Conservation (phyloP, 2,329 filamentous ascomycete species). For the Sporothrix protearum region DNA sequence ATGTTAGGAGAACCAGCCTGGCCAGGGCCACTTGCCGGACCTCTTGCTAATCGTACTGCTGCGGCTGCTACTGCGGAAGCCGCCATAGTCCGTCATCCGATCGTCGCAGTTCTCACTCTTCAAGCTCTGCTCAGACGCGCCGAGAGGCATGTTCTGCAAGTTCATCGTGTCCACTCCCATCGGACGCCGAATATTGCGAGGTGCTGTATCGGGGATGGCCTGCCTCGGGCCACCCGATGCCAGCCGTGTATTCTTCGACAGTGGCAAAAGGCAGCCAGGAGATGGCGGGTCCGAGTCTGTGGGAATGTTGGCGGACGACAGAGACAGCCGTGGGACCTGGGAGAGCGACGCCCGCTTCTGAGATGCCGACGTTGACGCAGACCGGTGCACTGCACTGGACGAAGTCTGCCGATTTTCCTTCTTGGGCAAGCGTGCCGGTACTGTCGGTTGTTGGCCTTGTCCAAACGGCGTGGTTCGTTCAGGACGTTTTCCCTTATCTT, state of each 20-base stretch:
- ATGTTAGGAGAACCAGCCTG: slow-evolving; percentile 28
- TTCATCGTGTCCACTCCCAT: slow-evolving; percentile 27
- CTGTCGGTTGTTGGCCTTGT: not conserved
- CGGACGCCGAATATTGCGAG: slow-evolving; percentile 21
- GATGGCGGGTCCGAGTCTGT: slow-evolving; percentile 9
- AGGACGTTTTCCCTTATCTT: not conserved
- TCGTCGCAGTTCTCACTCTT: slow-evolving; percentile 18
- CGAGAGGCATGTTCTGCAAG: slow-evolving; percentile 22
- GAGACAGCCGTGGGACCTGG: slow-evolving; percentile 14
- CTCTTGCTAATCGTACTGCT: slow-evolving; percentile 27
- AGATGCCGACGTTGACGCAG: not conserved
- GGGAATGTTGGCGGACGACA: slow-evolving; percentile 12
- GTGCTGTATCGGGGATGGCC: slow-evolving; percentile 19
- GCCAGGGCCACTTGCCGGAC: slow-evolving; percentile 30
- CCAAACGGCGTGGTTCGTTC: not conserved
- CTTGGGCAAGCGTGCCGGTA: slow-evolving; percentile 26
- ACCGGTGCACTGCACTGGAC: not conserved
- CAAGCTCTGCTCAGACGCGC: slow-evolving; percentile 16
- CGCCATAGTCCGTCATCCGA: not conserved
- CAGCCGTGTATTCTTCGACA: slow-evolving; percentile 8
- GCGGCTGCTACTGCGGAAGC: slow-evolving; percentile 23
- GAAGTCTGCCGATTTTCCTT: slow-evolving; percentile 26
- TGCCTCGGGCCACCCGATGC: slow-evolving; percentile 14
- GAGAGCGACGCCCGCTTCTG: slow-evolving; percentile 18
- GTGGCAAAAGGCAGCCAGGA: slow-evolving; percentile 23